Percentiles rank a stretch among this genome's conserved stretches.
Evolutionary conservation across 208 protist species (phyloP).

Genomic region (Blastocrithidia nonstop): DNA sequence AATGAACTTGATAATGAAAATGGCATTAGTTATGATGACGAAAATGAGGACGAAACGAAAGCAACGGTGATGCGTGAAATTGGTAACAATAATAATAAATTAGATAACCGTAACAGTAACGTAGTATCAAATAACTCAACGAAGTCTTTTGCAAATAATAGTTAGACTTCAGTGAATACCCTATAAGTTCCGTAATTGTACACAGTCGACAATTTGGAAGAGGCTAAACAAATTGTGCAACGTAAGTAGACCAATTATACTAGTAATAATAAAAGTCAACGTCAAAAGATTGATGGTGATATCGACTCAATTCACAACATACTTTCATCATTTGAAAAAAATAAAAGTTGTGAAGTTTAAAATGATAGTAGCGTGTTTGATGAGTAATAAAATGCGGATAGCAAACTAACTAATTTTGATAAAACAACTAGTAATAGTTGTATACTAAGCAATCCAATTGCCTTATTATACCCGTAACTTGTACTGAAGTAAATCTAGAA

Average conservation of each 20-base stretch:
- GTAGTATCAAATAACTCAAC: neutral
- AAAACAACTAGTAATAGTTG: no score
- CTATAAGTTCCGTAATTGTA: constrained; percentile 23
- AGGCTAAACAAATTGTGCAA: constrained; percentile 31
- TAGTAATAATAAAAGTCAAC: no score
- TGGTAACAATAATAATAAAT: constrained; percentile 6
- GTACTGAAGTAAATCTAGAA: constrained; percentile 23
- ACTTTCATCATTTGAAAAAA: no score
- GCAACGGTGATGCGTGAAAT: constrained; percentile 4
- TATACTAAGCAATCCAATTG: no score
- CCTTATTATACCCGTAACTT: constrained; percentile 47
- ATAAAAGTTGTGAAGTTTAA: no score
- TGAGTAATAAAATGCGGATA: no score
- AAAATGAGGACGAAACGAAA: constrained; percentile 8
- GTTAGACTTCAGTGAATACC: neutral
- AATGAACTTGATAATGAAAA: constrained; percentile 12
- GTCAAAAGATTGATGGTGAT: no score
- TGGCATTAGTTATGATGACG: constrained; percentile 2
- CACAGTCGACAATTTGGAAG: constrained; percentile 31
- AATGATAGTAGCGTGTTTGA: no score
- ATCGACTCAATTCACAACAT: no score
- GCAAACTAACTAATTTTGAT: no score
- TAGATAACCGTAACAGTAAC: constrained; percentile 6
- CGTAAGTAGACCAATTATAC: no score
- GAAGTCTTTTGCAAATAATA: neutral